Conservation (phyloP, 352 stramenopile species). For the Phytophthora sp. region DNA sequence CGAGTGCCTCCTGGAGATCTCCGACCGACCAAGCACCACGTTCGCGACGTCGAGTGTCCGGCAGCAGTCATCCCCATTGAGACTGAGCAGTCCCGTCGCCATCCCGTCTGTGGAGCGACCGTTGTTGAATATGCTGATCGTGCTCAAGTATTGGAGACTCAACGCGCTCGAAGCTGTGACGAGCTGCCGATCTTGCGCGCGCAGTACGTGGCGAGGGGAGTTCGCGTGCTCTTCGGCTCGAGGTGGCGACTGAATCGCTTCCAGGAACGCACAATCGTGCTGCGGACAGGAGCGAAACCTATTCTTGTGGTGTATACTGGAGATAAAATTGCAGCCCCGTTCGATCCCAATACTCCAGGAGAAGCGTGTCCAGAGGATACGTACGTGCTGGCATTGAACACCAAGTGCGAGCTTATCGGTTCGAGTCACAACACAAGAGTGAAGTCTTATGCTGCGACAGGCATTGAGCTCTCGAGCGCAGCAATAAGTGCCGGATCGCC, state of each 20-base stretch:
- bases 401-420: constrained; percentile 33
- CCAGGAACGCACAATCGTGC: constrained; percentile 42
- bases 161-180: not conserved
- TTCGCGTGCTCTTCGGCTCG: constrained; percentile 52
- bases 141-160: not conserved
- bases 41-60: not conserved
- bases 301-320: constrained; percentile 35
- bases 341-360: not conserved
- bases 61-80: constrained; percentile 1
- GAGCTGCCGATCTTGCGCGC: constrained; percentile 54
- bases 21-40: constrained; percentile 5
- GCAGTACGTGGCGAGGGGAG: constrained; percentile 56
- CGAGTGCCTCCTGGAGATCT: constrained; percentile 15
- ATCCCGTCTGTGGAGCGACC: constrained; percentile 7
- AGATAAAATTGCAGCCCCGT: not conserved
- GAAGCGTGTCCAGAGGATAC: constrained; percentile 23
- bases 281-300: constrained; percentile 44
- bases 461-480: constrained; percentile 48
- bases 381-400: constrained; percentile 35
- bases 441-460: not conserved
- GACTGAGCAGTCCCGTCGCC: constrained; percentile 1
- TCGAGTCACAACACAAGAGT: not conserved
- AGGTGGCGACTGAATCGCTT: constrained; percentile 61
- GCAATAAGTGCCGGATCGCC: constrained; percentile 2
- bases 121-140: constrained; percentile 1